Conservation (phyloP, 495 filamentous ascomycete species). For the Neohortaea acidophila region DNA sequence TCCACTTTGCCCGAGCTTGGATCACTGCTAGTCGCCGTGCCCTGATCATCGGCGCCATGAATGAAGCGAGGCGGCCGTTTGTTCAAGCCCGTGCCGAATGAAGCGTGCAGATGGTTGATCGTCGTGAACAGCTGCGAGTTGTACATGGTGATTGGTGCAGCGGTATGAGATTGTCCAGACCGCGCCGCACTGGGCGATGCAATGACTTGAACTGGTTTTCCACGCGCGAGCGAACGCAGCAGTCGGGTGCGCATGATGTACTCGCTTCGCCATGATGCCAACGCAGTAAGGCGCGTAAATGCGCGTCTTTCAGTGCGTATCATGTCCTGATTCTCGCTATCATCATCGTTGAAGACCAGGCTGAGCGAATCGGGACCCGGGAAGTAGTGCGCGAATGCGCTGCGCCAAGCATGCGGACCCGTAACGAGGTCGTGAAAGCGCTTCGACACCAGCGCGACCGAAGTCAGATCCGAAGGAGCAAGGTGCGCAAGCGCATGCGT, state of each 20-base stretch:
- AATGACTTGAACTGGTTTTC: conserved; percentile 50
- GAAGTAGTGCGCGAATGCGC: conserved; percentile 79
- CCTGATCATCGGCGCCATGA: conserved; percentile 63
- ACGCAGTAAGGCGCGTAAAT: conserved; percentile 63
- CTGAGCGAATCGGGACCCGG: conserved; percentile 44
- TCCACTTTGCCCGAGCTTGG: conserved; percentile 64
- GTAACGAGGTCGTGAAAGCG: conserved; percentile 73
- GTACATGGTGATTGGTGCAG: conserved; percentile 55
- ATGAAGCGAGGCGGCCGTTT: conserved; percentile 63
- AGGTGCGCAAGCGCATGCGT: conserved; percentile 86
- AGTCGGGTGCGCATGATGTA: conserved; percentile 78
- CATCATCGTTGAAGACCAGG: conserved; percentile 23
- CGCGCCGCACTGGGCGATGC: conserved; percentile 35
- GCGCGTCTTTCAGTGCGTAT: conserved; percentile 47
- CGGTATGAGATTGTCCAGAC: conserved; percentile 35
- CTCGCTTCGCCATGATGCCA: conserved; percentile 83
- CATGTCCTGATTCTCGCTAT: conserved; percentile 30
- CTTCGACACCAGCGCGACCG: conserved; percentile 66
- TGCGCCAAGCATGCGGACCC: conserved; percentile 78
- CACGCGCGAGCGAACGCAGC: conserved; percentile 60
- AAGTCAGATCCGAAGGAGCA: conserved; percentile 58
- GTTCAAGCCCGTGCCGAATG: conserved; percentile 43
- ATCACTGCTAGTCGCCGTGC: conserved; percentile 58
- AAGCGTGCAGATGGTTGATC: conserved; percentile 60
- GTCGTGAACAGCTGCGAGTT: conserved; percentile 61